Evolutionary conservation across 1,284 basidiomycete genomes (phyloP).

Genomic region (Neotropicomus parvogracilis): DNA sequence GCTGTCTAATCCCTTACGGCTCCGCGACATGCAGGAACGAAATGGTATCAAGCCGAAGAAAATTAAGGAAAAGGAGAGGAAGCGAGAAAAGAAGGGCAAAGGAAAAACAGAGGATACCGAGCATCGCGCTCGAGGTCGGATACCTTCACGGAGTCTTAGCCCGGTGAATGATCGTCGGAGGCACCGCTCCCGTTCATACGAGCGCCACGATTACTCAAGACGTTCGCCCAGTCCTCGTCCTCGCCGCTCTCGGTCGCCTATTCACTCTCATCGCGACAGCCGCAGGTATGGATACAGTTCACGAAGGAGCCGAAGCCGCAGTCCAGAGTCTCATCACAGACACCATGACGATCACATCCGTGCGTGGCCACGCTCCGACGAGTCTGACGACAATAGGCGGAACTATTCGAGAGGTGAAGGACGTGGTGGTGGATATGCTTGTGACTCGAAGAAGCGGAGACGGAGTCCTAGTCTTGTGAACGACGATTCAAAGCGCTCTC

Average conservation of each 20-base stretch:
- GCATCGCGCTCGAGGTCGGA: slow-evolving; percentile 33
- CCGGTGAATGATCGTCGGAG: slow-evolving; percentile 25
- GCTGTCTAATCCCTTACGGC: slow-evolving; percentile 86
- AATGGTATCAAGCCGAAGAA: slow-evolving; percentile 75
- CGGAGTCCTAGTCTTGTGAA: slow-evolving; percentile 43
- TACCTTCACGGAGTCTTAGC: slow-evolving; percentile 40
- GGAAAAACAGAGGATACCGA: slow-evolving; percentile 43
- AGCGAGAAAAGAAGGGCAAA: slow-evolving; percentile 51
- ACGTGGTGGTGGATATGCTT: slow-evolving; percentile 19
- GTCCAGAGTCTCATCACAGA: slow-evolving; percentile 29
- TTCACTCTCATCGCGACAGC: slow-evolving; percentile 28
- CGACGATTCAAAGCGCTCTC: slow-evolving; percentile 38
- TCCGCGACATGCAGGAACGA: slow-evolving; percentile 77
- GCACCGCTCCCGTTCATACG: slow-evolving; percentile 38
- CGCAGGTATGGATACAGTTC: slow-evolving; percentile 19
- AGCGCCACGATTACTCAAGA: slow-evolving; percentile 32
- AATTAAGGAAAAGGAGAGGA: slow-evolving; percentile 69
- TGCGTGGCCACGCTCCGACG: slow-evolving; percentile 44
- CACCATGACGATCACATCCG: slow-evolving; percentile 28
- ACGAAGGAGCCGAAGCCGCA: slow-evolving; percentile 31
- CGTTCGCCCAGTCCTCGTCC: slow-evolving; percentile 38
- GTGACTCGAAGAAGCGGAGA: slow-evolving; percentile 41
- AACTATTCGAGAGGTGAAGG: slow-evolving; percentile 26
- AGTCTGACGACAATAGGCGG: slow-evolving; percentile 42
- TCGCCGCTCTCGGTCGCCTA: slow-evolving; percentile 39